These are phyloP conservation scores for Boletus albobrunnescens DNA, from an alignment of 1,284 basidiomycete species.

Conservation along the genomic window DNA sequence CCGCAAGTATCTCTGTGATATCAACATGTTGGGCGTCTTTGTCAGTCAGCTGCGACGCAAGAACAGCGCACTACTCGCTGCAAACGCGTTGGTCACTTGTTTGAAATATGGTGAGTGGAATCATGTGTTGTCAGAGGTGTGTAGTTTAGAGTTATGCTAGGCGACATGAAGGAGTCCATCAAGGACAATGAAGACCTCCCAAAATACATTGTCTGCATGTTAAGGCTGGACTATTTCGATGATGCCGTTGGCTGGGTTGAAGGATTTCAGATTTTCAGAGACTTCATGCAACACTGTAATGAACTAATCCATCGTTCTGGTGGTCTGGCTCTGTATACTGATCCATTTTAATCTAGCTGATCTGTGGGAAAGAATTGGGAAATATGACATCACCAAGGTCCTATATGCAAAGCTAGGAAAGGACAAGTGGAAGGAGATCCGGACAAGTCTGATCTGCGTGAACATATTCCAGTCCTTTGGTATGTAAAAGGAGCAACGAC, in stretches of 20 bases:
- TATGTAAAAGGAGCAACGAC: constrained; percentile 1
- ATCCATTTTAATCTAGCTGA: constrained; percentile 14
- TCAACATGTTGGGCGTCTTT: constrained; percentile 3
- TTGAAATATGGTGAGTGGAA: constrained; percentile 19
- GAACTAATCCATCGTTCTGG: too few relatives aligned
- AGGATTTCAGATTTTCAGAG: constrained; percentile 27
- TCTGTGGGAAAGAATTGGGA: constrained; percentile 15
- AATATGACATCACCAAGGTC: constrained; percentile 15
- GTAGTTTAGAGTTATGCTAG: constrained; percentile 5
- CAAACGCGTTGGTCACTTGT: constrained; percentile 16
- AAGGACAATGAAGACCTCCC: constrained; percentile 6
- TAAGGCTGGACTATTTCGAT: constrained; percentile 25
- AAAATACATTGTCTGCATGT: constrained; percentile 20
- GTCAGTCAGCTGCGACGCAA: constrained; percentile 12
- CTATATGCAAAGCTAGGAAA: constrained; percentile 16
- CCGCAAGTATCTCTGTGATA: constrained; percentile 1
- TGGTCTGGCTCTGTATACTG: not conserved
- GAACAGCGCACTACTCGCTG: constrained; percentile 10
- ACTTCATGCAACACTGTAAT: constrained; percentile 23
- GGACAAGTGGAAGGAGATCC: constrained; percentile 13
- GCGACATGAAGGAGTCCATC: constrained; percentile 15
- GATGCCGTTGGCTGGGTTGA: constrained; percentile 25
- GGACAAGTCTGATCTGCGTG: constrained; percentile 24
- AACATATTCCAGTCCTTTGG: constrained; percentile 21
- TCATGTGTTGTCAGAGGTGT: too few relatives aligned